Percentiles rank a stretch among this genome's conserved stretches.
phyloP scores from a whole-genome alignment of 2,329 filamentous ascomycete genomes.

The Cladophialophora chaetospira region DNA sequence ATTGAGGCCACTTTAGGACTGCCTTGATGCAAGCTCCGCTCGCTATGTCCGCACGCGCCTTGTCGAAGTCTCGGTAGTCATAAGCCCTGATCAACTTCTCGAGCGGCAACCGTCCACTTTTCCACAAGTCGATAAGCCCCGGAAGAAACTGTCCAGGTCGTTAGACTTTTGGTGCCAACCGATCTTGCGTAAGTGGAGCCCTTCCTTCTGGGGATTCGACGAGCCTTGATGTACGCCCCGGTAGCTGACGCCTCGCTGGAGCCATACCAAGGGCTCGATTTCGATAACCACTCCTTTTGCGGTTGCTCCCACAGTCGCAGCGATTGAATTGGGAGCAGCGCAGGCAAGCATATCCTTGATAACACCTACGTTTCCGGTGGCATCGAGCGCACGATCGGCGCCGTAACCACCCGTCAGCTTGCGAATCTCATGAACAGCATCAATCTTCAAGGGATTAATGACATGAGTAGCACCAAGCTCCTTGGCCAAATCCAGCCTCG shows the following conservation, averaged over 20 bases:
- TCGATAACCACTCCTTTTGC: background rate
- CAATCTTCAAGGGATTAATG: conserved; percentile 37
- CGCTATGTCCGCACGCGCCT: conserved; percentile 33
- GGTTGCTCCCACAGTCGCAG: conserved; percentile 22
- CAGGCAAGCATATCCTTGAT: conserved; percentile 14
- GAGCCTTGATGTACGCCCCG: conserved; percentile 16
- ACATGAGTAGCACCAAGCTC: conserved; percentile 48
- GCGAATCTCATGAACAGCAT: conserved; percentile 35
- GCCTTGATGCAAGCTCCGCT: conserved; percentile 34
- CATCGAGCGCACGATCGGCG: conserved; percentile 22
- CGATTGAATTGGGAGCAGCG: conserved; percentile 8
- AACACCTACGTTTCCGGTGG: conserved; percentile 18
- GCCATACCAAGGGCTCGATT: conserved; percentile 3
- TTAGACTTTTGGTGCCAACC: background rate
- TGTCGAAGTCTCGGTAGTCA: conserved; percentile 35
- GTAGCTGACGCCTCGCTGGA: conserved; percentile 9
- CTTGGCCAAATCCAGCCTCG: conserved; percentile 45
- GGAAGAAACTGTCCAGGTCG: conserved; percentile 14
- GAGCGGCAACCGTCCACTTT: conserved; percentile 49
- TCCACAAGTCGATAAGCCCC: conserved; percentile 10
- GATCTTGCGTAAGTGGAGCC: no score
- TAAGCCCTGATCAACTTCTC: conserved; percentile 50
- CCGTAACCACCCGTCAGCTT: conserved; percentile 27
- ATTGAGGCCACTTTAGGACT: conserved; percentile 33
- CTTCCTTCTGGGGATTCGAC: conserved; percentile 11